Percentiles rank a stretch among this genome's conserved stretches.
phyloP scores from a whole-genome alignment of 768 basidiomycete genomes.

The Cyclocybe aegerita region DNA sequence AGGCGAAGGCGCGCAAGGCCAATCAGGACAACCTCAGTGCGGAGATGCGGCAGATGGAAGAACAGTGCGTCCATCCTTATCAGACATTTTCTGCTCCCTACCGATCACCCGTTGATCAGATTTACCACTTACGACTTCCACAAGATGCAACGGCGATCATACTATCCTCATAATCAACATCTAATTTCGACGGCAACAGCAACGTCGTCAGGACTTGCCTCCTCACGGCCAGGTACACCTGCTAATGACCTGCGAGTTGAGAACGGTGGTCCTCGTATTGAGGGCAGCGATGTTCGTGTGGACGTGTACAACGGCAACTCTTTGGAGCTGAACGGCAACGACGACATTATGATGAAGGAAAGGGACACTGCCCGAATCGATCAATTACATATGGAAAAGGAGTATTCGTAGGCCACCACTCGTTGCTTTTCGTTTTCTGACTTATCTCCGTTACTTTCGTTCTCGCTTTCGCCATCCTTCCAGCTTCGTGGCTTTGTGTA shows the following conservation, averaged over 20 bases:
- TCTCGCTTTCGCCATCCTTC: constrained; percentile 4
- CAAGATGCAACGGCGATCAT: constrained; percentile 87
- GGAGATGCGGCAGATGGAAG: constrained; percentile 98
- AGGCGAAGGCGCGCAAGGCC: constrained; percentile 89
- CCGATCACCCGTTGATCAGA: constrained; percentile 36
- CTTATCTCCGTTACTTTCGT: not conserved
- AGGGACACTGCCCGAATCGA: constrained; percentile 38
- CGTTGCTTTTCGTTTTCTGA: not conserved
- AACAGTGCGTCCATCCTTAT: constrained; percentile 61
- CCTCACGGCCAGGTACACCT: constrained; percentile 77
- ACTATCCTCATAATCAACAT: constrained; percentile 84
- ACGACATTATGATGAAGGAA: constrained; percentile 29
- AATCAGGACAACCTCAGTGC: constrained; percentile 86
- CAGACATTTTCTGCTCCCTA: constrained; percentile 2
- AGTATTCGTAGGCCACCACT: constrained; percentile 39
- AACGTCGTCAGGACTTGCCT: constrained; percentile 66
- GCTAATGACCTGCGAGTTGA: constrained; percentile 49
- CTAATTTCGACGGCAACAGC: constrained; percentile 71
- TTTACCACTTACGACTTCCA: constrained; percentile 93
- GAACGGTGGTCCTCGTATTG: constrained; percentile 24
- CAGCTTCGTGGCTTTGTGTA: constrained; percentile 6
- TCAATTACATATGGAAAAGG: constrained; percentile 46
- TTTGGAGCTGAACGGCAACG: constrained; percentile 37
- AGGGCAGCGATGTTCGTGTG: constrained; percentile 21
- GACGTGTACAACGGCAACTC: constrained; percentile 40